Conservation (phyloP, 129 eudicot species). For the Centaurea solstitialis region DNA sequence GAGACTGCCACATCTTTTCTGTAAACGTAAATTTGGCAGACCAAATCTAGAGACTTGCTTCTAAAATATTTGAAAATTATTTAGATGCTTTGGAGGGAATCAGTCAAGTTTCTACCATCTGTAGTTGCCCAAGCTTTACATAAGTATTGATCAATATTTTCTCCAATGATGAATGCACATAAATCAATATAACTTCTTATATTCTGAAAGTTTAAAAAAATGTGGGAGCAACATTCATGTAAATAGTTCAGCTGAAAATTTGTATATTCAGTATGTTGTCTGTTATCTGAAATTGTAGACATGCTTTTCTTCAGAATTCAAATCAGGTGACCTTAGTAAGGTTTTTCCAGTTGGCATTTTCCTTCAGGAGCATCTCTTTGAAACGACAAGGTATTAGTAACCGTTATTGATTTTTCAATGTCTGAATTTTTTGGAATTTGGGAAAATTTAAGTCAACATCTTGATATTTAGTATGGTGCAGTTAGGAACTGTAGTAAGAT, state of each 20-base stretch:
- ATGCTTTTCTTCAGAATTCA: slow-evolving; percentile 50
- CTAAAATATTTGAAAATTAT: not conserved
- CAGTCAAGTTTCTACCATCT: not conserved
- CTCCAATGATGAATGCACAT: not conserved
- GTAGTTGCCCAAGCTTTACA: not conserved
- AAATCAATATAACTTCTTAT: not conserved
- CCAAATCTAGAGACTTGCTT: not conserved
- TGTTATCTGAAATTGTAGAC: slow-evolving; percentile 9
- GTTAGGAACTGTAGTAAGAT: not conserved
- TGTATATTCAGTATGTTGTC: slow-evolving; percentile 1
- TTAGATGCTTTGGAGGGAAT: not conserved
- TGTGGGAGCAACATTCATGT: not conserved
- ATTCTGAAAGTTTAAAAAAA: not conserved
- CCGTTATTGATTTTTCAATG: not conserved
- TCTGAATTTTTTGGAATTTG: not conserved
- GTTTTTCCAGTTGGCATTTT: slow-evolving; percentile 79
- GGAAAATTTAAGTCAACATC: not conserved
- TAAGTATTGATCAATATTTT: not conserved
- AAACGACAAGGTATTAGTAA: slow-evolving; percentile 54
- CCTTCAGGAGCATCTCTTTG: slow-evolving; percentile 63
- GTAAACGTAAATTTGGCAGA: not conserved
- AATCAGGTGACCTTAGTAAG: slow-evolving; percentile 60
- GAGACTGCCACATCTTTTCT: not conserved
- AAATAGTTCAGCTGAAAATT: not conserved
- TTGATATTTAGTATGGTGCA: not conserved